A percentile compares a stretch with the other conserved stretches of the same genome.
phyloP scores from a whole-genome alignment of 2,329 filamentous ascomycete genomes.

The Xylaria sp. region DNA sequence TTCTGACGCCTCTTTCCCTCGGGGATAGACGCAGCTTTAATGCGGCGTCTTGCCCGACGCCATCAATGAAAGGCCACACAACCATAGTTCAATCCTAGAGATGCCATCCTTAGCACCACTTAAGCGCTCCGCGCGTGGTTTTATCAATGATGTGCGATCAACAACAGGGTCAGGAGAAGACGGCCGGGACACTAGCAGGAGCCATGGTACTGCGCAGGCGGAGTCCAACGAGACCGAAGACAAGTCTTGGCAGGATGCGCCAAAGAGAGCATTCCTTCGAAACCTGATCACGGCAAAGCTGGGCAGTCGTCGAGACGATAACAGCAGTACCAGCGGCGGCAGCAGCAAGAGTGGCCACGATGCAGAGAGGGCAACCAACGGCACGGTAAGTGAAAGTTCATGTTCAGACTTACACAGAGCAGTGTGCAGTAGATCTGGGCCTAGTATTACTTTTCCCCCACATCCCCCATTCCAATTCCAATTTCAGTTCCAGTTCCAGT shows the following conservation, averaged over 20 bases:
- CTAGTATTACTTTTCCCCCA: conserved; percentile 12
- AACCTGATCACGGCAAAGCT: conserved; percentile 34
- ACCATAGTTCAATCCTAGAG: conserved; percentile 16
- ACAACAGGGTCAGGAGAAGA: conserved; percentile 19
- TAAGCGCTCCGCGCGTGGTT: conserved; percentile 34
- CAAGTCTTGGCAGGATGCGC: conserved; percentile 18
- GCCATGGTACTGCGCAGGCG: conserved; percentile 6
- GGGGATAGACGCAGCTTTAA: conserved; percentile 27
- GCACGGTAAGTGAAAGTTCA: conserved; percentile 18
- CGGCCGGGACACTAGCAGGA: conserved; percentile 2
- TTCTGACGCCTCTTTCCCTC: neutral
- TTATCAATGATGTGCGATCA: conserved; percentile 34
- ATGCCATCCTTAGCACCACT: conserved; percentile 37
- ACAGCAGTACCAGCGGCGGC: neutral
- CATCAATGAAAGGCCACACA: conserved; percentile 19
- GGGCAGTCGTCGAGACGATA: neutral
- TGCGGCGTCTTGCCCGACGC: conserved; percentile 28
- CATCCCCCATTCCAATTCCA: neutral
- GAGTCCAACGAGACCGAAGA: conserved; percentile 11
- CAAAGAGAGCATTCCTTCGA: conserved; percentile 32
- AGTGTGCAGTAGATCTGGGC: neutral
- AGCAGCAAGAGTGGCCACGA: conserved; percentile 13
- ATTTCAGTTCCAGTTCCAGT: neutral
- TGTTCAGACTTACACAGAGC: neutral
- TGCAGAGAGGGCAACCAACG: conserved; percentile 3